phyloP scores from a whole-genome alignment of 306 rosid species.

The Potentilla sterilis region DNA sequence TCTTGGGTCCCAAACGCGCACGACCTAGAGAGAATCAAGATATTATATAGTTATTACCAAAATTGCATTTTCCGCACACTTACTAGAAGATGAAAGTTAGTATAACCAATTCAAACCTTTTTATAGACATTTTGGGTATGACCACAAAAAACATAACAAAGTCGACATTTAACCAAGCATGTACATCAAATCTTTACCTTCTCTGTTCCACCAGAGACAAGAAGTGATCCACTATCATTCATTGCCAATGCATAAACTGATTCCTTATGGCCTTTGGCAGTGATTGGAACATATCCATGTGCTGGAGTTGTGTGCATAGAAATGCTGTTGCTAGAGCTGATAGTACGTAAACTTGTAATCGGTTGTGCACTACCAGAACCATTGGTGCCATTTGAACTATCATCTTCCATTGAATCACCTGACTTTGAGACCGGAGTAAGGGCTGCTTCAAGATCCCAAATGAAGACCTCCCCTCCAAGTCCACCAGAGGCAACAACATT shows the following conservation, averaged over 20 bases:
- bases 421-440: constrained; percentile 62
- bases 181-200: constrained; percentile 57
- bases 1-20: constrained; percentile 98
- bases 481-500: constrained; percentile 99
- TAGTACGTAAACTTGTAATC: constrained; percentile 68
- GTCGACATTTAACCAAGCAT: constrained; percentile 26
- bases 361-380: constrained; percentile 71
- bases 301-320: constrained; percentile 64
- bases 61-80: background rate
- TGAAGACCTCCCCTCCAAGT: constrained; percentile 99
- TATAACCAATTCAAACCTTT: constrained; percentile 10
- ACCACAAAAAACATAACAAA: constrained; percentile 15
- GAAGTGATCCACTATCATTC: constrained; percentile 87
- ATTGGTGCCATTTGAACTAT: constrained; percentile 66
- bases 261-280: constrained; percentile 99
- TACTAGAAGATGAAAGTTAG: constrained; percentile 5
- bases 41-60: constrained; percentile 19
- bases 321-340: constrained; percentile 78
- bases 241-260: constrained; percentile 96
- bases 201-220: constrained; percentile 98
- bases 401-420: constrained; percentile 70
- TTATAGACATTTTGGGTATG: constrained; percentile 11
- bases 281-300: constrained; percentile 79
- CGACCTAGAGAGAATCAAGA: constrained; percentile 55
- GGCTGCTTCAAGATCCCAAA: constrained; percentile 97